Evolutionary conservation across 768 basidiomycete genomes (phyloP), one percentile per base, ranked within the genome.

Genomic region (Mycena epipterygia): DNA sequence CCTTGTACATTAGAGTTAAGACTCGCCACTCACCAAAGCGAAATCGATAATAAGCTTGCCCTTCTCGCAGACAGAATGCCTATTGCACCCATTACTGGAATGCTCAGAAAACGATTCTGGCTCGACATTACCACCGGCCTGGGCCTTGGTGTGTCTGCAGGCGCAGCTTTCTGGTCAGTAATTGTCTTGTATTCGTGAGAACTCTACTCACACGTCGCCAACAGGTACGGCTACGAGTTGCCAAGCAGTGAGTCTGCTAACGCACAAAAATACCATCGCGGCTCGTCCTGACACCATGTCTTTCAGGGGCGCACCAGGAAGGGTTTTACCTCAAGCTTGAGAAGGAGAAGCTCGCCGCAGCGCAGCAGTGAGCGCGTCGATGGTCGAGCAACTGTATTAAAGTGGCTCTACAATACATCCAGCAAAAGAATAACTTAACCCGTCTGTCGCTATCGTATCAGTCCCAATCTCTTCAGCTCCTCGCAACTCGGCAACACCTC

Each of bases 41-140:
- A n/a, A n/a, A n/a, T n/a, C n/a, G n/a, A n/a, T n/a, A n/a, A n/a
- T n/a, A n/a, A n/a, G n/a, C n/a, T n/a, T n/a, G n/a, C n/a, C n/a
- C n/a, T n/a, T n/a, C n/a, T n/a, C n/a, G n/a, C n/a, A n/a, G n/a
- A n/a, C 72, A 73, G 73, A 74, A 95, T 95, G 94, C 81, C 94
- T 78, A 93, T 97, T 80, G 92, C 94, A 71, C 95, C 96, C 75
- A 96, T 97, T 82, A 93, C 93, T 59, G 96, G 96, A 80, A 95
- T 90, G 85, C 93, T 97, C 84, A 93, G 96, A 85, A 97, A 97
- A 84, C 87, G 91, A 76, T 90, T 97, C 82, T 94, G 94, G 90
- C 89, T 95, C 71, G 96, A 98, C 79, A 75, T 97, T 71, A 86
- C 89, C 53, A 85, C 89, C 76, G 88, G 89, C 42, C 79, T 97